Base-by-base conservation (phyloP, 2,329 filamentous ascomycete genomes). In the Graphilbum ipis-grandicollis region DNA sequence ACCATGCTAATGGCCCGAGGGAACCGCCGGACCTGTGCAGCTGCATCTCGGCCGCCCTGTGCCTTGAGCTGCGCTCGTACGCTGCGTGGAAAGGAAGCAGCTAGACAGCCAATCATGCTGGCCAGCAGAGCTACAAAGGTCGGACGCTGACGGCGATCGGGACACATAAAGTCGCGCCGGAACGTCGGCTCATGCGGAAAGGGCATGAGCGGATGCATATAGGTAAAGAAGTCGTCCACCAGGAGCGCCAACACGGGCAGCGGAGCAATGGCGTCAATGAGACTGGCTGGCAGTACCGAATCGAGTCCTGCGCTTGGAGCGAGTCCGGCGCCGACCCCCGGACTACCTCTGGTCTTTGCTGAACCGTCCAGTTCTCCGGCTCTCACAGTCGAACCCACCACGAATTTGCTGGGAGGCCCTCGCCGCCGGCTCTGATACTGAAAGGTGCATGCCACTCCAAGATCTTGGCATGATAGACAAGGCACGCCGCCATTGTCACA, bases 181-280 rank as follows among this genome's bases (percentile, higher is more conserved):
- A 86, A 85, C 4, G 77, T 79, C 0, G 79, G 78, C 50, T 85
- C 78, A 52, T 86, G 80, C 0, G 80, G 80, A 39, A 86, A 85
- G 0, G 80, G 80, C 40, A 71, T 71, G 9, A 86, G 64, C 2
- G 80, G 80, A 47, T 85, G 78, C 37, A 85, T 77, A 51, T 84
- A 84, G 15, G 76, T 83, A 56, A 85, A 86, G 63, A 82, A 86
- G 57, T 86, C 80, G 52, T 85, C 77, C 39, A 86, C 69, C 14
- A 85, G 62, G 2, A 77, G 64, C 47, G 78, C 67, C 36, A 86
- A 58, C 10, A 77, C 71, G 8, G 71, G 67, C 53, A 77, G 63
- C 0, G 79, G 75, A 30, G 77, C 79, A 42, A 86, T 84, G 2
- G 69, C 62, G 50, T 86, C 80, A 34, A 75, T 66, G 63, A n/a